Evolutionary conservation across 139 green algal species (phyloP), one percentile per base, ranked within the genome.

Genomic region (Spirogloea muscicola): DNA sequence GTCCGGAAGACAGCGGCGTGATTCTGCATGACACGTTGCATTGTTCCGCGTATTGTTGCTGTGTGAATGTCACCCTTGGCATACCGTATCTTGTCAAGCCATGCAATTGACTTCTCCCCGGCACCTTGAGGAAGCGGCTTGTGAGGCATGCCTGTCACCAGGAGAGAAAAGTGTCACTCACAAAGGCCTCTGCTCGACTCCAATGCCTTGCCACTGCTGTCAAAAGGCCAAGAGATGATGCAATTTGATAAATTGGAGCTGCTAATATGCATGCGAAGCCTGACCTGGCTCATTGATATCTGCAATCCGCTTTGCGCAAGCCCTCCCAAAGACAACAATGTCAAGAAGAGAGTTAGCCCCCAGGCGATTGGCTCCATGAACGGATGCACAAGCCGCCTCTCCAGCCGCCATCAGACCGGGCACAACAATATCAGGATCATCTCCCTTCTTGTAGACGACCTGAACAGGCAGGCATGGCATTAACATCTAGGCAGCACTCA

Each of bases 321-420:
- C 93, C 31, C 94, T 88, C 10, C 94, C 94, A 84, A 98, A 99
- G 9, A 98, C 93, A 7, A 99, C 94, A 58, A 99, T 99, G 84
- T 99, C 94, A 41, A 99, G 90, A 79, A 99, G 83, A 2, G 87
- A 94, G 89, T 99, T 99, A 58, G 94, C 94, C 58, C 94, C 94
- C 62, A 99, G 88, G n/a, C 94, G 85, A 88, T 99, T 99, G 82
- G 94, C 94, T 73, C 64, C 68, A 57, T 77, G 68, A 13, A 99
- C 94, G 1, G 87, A 95, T 7, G 94, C 94, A 49, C 80, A 95
- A 7, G 91, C 92, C 0, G 89, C 91, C 86, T 99, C 94, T 1
- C 94, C 94, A 6, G 91, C 91, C 0, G 94, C 94, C 72, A 98
- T 82, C 3, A 99, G 90, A 46, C 94, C 94, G 0, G 93, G 92